Percentiles rank a stretch among this genome's conserved stretches.
phyloP scores from a whole-genome alignment of 106 monocot genomes.

The Chionographis japonica region DNA sequence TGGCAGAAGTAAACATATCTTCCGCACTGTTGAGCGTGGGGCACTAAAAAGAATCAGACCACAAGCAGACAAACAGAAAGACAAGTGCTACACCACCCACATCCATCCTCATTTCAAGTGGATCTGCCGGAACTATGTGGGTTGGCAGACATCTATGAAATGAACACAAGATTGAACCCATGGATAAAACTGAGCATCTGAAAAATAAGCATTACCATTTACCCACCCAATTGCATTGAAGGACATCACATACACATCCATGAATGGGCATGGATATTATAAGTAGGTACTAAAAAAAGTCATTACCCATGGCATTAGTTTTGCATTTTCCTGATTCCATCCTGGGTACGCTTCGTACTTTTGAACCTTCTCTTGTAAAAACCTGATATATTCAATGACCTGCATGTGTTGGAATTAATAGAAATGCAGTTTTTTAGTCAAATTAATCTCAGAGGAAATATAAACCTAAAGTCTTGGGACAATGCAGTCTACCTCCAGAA shows the following conservation, averaged over 20 bases:
- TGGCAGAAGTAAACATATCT: too few species aligned
- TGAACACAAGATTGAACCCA: background rate
- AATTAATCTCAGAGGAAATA: background rate
- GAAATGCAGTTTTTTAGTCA: background rate
- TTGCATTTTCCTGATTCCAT: constrained; percentile 35
- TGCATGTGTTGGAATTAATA: constrained; percentile 8
- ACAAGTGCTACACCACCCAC: too few species aligned
- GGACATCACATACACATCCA: background rate
- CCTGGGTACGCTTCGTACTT: constrained; percentile 38
- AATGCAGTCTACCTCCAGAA: constrained; percentile 27
- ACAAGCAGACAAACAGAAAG: too few species aligned
- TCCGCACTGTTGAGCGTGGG: too few species aligned
- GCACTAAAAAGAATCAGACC: too few species aligned
- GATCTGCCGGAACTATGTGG: too few species aligned
- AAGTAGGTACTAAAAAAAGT: background rate
- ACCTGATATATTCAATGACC: constrained; percentile 52
- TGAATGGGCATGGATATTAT: background rate
- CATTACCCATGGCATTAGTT: constrained; percentile 53
- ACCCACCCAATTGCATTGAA: background rate
- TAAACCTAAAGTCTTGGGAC: background rate
- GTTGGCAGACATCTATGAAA: too few species aligned
- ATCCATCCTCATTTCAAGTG: too few species aligned
- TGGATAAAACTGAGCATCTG: background rate
- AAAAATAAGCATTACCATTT: background rate
- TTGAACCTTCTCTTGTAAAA: constrained; percentile 55